Evolutionary conservation across 2,329 filamentous ascomycete species (phyloP).

Genomic region (Aspergillus sp.): DNA sequence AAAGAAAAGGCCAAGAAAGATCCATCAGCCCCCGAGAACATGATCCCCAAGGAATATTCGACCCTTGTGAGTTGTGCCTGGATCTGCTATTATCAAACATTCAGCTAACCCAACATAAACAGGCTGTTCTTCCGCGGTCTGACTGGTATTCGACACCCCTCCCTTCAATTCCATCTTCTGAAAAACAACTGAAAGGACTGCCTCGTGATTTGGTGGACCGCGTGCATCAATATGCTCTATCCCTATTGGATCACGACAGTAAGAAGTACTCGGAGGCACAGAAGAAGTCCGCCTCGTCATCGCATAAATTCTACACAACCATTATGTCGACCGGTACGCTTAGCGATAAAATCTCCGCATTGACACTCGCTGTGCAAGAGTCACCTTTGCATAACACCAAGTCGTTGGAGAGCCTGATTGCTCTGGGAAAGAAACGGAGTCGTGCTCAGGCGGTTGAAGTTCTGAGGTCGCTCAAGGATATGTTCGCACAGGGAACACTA

Average conservation of each 20-base stretch:
- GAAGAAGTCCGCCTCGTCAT: slow-evolving; percentile 72
- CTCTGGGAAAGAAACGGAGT: slow-evolving; percentile 85
- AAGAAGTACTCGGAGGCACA: slow-evolving; percentile 67
- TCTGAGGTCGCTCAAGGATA: slow-evolving; percentile 88
- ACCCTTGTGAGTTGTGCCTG: slow-evolving; percentile 24
- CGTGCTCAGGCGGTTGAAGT: slow-evolving; percentile 89
- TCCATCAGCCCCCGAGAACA: slow-evolving; percentile 8
- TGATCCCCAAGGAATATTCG: slow-evolving; percentile 31
- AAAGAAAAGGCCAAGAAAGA: slow-evolving; percentile 4
- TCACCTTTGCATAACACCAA: slow-evolving; percentile 91
- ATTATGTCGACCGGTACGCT: slow-evolving; percentile 96
- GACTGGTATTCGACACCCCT: slow-evolving; percentile 64
- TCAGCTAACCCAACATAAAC: slow-evolving; percentile 15
- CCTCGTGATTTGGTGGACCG: slow-evolving; percentile 52
- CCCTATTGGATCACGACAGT: slow-evolving; percentile 73
- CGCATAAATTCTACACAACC: slow-evolving; percentile 91
- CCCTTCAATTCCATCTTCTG: slow-evolving; percentile 46
- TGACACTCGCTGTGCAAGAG: slow-evolving; percentile 92
- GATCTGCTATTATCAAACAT: slow-evolving; percentile 5
- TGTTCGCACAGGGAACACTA: slow-evolving; percentile 82
- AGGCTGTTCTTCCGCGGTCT: slow-evolving; percentile 58
- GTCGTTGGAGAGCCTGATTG: slow-evolving; percentile 78
- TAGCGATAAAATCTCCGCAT: slow-evolving; percentile 91
- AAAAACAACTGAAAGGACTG: slow-evolving; percentile 40
- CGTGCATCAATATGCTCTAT: slow-evolving; percentile 63